Percentiles rank a stretch among this genome's conserved stretches.
Conservation (phyloP, 78 protist genomes). For the Dictyostelium brefeldianum region DNA sequence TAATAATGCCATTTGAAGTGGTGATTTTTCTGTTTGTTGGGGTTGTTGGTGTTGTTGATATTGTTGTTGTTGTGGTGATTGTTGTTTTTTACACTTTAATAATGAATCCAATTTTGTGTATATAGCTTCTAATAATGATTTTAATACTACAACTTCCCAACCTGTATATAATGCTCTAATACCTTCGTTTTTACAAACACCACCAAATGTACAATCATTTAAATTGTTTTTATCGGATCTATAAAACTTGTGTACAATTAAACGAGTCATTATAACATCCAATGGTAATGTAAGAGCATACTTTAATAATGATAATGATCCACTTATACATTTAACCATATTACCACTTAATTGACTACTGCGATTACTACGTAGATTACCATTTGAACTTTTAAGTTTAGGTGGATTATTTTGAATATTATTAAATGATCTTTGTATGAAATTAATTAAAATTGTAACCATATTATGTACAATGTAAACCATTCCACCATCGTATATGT, state of each 20-base stretch:
- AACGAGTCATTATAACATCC: constrained; percentile 66
- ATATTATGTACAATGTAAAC: constrained; percentile 56
- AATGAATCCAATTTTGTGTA: constrained; percentile 28
- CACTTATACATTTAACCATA: not conserved
- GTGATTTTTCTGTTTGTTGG: constrained; percentile 44
- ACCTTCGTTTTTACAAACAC: constrained; percentile 66
- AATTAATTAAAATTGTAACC: constrained; percentile 36
- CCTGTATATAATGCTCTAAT: constrained; percentile 62
- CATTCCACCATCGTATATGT: constrained; percentile 73
- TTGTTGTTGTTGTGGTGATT: not conserved
- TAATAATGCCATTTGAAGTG: constrained; percentile 43
- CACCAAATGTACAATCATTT: constrained; percentile 52
- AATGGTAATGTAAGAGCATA: constrained; percentile 58
- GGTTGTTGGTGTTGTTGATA: not conserved
- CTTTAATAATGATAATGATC: constrained; percentile 15
- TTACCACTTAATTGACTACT: not conserved
- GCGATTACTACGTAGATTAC: too few relatives aligned
- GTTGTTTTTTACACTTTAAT: constrained; percentile 1
- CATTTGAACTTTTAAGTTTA: not conserved
- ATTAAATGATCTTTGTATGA: constrained; percentile 43
- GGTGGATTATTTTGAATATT: constrained; percentile 8
- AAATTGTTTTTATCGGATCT: not conserved
- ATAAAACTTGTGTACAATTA: constrained; percentile 63
- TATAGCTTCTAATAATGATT: constrained; percentile 34
- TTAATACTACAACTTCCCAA: constrained; percentile 61